Percentiles rank a stretch among this genome's conserved stretches.
phyloP scores from a whole-genome alignment of 78 protist genomes.

The Dictyostelium brefeldianum region DNA sequence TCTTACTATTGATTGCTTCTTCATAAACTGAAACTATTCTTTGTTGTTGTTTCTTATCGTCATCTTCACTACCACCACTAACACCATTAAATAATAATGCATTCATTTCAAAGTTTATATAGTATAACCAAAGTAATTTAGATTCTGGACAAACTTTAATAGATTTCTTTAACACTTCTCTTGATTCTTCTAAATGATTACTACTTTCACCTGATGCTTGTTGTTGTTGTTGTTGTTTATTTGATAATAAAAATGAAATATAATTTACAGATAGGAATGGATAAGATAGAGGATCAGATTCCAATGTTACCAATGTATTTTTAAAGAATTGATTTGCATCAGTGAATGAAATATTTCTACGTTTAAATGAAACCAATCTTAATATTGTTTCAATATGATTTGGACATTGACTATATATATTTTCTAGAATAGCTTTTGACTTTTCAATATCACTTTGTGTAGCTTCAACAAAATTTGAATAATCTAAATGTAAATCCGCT shows the following conservation, averaged over 20 bases:
- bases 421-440: neutral
- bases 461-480: neutral
- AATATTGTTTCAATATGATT: slow-evolving; percentile 3
- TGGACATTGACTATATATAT: neutral
- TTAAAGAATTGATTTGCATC: neutral
- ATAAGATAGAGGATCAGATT: neutral
- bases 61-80: too few species aligned
- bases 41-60: neutral
- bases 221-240: neutral
- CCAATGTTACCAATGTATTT: neutral
- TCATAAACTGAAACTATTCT: neutral
- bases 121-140: slow-evolving; percentile 13
- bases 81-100: neutral
- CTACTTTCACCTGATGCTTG: neutral
- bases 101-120: slow-evolving; percentile 4
- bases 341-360: neutral
- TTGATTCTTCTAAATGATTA: neutral
- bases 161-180: slow-evolving; percentile 9
- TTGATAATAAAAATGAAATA: slow-evolving; percentile 4
- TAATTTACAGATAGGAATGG: neutral
- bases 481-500: slow-evolving; percentile 30
- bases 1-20: neutral
- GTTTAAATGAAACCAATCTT: slow-evolving; percentile 10
- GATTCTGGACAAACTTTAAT: slow-evolving; percentile 3
- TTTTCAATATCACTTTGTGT: neutral